Percentiles rank a stretch among this genome's conserved stretches.
These are phyloP conservation scores for Fragaria nilgerrensis DNA, from an alignment of 306 rosid genomes.

Conservation along the genomic window DNA sequence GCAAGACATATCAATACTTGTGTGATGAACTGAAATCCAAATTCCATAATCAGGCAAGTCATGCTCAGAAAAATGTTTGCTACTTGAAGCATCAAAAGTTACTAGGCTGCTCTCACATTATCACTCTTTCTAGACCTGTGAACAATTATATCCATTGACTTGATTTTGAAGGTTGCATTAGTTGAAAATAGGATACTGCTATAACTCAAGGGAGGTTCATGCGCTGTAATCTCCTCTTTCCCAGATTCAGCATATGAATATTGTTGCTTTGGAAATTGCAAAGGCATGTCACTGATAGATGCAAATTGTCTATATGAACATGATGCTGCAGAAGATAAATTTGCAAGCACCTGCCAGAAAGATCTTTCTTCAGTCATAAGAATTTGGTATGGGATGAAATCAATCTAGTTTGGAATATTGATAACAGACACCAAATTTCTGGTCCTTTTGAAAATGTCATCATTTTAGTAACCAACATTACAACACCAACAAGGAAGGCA, in stretches of 20 bases:
- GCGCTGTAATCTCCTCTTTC: conserved; percentile 29
- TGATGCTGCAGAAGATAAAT: conserved; percentile 48
- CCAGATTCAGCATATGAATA: conserved; percentile 32
- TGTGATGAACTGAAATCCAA: conserved; percentile 59
- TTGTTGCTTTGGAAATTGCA: conserved; percentile 45
- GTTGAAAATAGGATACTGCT: conserved; percentile 35
- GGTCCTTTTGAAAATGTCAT: not conserved
- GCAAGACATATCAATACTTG: conserved; percentile 46
- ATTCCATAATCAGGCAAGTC: conserved; percentile 67
- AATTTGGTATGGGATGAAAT: conserved; percentile 19
- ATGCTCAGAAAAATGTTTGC: conserved; percentile 39
- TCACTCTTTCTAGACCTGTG: conserved; percentile 56
- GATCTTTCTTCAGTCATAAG: conserved; percentile 32
- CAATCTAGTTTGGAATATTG: not conserved
- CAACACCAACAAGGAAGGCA: not conserved
- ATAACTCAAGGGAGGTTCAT: conserved; percentile 33
- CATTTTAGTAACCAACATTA: not conserved
- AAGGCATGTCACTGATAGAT: conserved; percentile 29
- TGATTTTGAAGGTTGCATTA: conserved; percentile 46
- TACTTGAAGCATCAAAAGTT: conserved; percentile 30
- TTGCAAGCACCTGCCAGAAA: conserved; percentile 58
- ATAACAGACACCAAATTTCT: not conserved
- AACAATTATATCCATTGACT: conserved; percentile 55
- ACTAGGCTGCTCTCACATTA: conserved; percentile 30
- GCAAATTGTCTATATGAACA: conserved; percentile 35